Conservation (phyloP, 2,329 filamentous ascomycete species). For the Knufia petricola region DNA sequence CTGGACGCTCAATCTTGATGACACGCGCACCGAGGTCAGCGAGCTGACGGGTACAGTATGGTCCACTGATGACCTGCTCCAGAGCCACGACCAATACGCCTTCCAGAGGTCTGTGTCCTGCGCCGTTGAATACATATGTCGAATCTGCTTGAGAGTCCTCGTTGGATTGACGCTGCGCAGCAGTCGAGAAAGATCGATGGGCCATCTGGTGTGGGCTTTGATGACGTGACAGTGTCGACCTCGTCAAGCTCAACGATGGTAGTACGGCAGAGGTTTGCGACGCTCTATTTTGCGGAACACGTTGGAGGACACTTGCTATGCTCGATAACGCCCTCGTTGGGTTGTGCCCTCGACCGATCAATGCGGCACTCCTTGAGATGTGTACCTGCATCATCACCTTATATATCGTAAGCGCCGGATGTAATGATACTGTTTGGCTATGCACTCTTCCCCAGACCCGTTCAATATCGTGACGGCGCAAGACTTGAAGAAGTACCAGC, state of each 20-base stretch:
- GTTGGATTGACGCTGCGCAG: background rate
- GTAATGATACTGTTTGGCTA: no score
- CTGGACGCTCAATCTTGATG: conserved; percentile 47
- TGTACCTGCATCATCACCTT: no score
- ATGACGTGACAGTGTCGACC: background rate
- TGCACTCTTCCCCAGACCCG: no score
- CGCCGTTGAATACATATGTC: conserved; percentile 9
- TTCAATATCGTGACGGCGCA: no score
- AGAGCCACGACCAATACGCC: conserved; percentile 45
- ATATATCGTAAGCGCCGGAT: no score
- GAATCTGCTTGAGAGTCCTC: background rate
- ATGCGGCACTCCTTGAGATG: no score
- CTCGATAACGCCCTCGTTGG: no score
- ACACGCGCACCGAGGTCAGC: conserved; percentile 46
- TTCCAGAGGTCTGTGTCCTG: conserved; percentile 27
- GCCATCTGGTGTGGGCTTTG: background rate
- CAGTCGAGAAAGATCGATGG: background rate
- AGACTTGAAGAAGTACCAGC: no score
- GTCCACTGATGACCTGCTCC: conserved; percentile 47
- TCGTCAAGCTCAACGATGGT: background rate
- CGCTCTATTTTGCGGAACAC: no score
- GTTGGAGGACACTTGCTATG: no score
- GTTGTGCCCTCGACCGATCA: no score
- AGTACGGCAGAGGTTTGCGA: background rate
- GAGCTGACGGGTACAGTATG: conserved; percentile 46